phyloP scores from a whole-genome alignment of 495 filamentous ascomycete genomes.

The Hypoxylon cercidicola region DNA sequence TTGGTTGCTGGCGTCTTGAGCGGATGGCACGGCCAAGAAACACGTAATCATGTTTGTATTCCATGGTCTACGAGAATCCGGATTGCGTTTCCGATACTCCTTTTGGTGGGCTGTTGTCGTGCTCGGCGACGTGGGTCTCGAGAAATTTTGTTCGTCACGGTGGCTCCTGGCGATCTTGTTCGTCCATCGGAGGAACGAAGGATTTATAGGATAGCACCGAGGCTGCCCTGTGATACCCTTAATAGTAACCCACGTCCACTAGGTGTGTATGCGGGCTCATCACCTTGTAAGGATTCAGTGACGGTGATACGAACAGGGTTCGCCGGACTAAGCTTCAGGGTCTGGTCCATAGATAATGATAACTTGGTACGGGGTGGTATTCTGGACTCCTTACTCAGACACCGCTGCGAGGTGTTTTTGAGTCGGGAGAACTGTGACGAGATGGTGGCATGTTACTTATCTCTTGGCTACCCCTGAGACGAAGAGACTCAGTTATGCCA shows the following conservation, averaged over 20 bases:
- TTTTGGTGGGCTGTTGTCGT: background rate
- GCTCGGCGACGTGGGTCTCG: background rate
- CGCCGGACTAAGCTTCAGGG: background rate
- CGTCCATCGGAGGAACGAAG: constrained; percentile 4
- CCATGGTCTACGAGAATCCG: background rate
- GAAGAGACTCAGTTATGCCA: constrained; percentile 3
- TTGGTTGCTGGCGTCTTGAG: background rate
- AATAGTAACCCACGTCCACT: constrained; percentile 14
- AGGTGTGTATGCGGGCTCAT: constrained; percentile 2
- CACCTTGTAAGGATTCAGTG: constrained; percentile 1
- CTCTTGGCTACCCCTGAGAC: constrained; percentile 1
- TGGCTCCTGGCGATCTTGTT: background rate
- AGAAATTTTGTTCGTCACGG: background rate
- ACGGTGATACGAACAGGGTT: background rate
- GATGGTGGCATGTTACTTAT: background rate
- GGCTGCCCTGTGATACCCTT: background rate
- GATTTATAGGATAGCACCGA: background rate
- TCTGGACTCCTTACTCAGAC: constrained; percentile 3
- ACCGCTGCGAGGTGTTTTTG: background rate
- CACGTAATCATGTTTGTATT: background rate
- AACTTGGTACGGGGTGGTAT: constrained; percentile 10
- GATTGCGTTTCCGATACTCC: background rate
- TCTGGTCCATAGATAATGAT: constrained; percentile 6
- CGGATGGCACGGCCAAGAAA: background rate
- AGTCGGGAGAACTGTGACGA: constrained; percentile 3